Evolutionary conservation across 805 yeast species (phyloP), one percentile per base, ranked within the genome.

Genomic region (Zygotorulaspora chibaensis): DNA sequence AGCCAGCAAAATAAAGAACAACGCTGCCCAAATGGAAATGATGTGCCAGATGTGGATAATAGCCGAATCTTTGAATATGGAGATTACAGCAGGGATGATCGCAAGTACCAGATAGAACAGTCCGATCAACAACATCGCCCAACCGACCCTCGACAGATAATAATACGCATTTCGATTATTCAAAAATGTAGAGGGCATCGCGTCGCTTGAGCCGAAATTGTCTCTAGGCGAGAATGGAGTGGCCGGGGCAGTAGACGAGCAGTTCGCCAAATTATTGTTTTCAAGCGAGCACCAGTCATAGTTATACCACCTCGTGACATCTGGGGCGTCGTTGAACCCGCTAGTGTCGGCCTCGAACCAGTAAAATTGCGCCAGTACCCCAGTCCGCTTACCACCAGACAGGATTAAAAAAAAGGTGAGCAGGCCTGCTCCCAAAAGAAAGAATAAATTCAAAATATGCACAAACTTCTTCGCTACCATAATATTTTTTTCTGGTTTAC

Each of bases 301-400:
- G 66, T 79, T 78, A 9, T 90, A 84, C 96, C 96, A 90, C 57
- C 90, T 80, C 2, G 87, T 71, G 12, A 66, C 61, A 2, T 56
- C 45, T 25, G 74, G 68, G 46, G 72, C 69, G 35, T 67, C 62
- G 15, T 66, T 58, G 47, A 83, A 77, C 34, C 63, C 67, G 3
- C 76, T 60, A 40, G 96, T 88, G 57, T 81, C 83, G 23, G 88
- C 95, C 59, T 80, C 72, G 35, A 90, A 61, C 90, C 93, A 88
- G 69, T 84, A 89, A 66, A 87, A 84, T 48, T 73, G 67, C 58
- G 77, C 75, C 57, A 87, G 63, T 4, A 84, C 77, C 35, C 79
- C 73, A 34, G 67, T 58, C 12, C 74, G 65, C 15, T 79, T 71
- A 11, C 73, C 72, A 42, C 96, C 96, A 18, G 83, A 78, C 34